phyloP scores from a whole-genome alignment of 2,329 filamentous ascomycete species.

The Orbilia blumenaviensis region DNA sequence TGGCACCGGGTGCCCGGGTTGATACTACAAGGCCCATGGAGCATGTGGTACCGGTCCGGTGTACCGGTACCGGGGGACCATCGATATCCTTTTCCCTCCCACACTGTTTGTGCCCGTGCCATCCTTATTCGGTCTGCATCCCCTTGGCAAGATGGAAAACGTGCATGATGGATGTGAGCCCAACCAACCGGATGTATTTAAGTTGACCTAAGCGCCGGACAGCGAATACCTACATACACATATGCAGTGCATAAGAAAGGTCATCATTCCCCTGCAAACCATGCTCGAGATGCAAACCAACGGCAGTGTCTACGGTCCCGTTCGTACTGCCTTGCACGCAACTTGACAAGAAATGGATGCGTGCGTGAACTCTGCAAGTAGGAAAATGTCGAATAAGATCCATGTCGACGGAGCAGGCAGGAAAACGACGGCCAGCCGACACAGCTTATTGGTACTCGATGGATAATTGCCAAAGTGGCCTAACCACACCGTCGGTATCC shows the following conservation, averaged over 20 bases:
- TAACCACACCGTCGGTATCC: slow-evolving; percentile 50
- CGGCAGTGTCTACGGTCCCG: slow-evolving; percentile 23
- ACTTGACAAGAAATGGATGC: slow-evolving; percentile 29
- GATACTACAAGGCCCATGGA: not conserved
- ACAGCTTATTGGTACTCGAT: slow-evolving; percentile 33
- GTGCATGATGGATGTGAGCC: slow-evolving; percentile 15
- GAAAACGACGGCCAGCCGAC: slow-evolving; percentile 18
- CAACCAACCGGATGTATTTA: slow-evolving; percentile 50
- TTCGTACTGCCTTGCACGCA: slow-evolving; percentile 5
- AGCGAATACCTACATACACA: slow-evolving; percentile 26
- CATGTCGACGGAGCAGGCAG: slow-evolving; percentile 9
- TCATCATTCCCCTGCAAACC: slow-evolving; percentile 40
- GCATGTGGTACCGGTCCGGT: not conserved
- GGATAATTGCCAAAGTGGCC: slow-evolving; percentile 51
- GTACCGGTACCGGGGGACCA: not conserved
- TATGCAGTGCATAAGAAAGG: slow-evolving; percentile 5
- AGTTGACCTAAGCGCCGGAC: slow-evolving; percentile 40
- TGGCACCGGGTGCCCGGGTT: not conserved
- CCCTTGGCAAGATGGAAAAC: not conserved
- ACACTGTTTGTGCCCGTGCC: not conserved
- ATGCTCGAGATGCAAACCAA: slow-evolving; percentile 43
- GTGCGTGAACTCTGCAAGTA: slow-evolving; percentile 16
- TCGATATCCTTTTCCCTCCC: slow-evolving; percentile 1
- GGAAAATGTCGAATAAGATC: slow-evolving; percentile 37
- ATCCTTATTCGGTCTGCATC: not conserved